Percentiles rank a stretch among this genome's conserved stretches.
phyloP scores from a whole-genome alignment of 2,329 filamentous ascomycete genomes.

The Huntiella savannae region DNA sequence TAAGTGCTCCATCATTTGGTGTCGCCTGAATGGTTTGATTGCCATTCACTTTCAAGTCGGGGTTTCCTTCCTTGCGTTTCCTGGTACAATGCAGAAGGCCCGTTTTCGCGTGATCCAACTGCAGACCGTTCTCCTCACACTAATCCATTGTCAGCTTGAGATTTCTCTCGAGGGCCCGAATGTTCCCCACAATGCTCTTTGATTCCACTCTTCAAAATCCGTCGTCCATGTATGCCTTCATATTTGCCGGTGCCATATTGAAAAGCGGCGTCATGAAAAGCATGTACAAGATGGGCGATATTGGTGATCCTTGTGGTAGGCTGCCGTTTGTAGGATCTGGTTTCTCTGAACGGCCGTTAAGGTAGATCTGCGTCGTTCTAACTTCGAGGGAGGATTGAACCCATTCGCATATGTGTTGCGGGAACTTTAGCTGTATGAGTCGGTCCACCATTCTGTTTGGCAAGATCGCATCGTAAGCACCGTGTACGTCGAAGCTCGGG shows the following conservation, averaged over 20 bases:
- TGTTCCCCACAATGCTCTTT: background rate
- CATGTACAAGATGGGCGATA: too few species aligned
- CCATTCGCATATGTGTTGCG: background rate
- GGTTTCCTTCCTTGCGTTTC: background rate
- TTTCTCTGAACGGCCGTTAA: background rate
- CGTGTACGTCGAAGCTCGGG: slow-evolving; percentile 7
- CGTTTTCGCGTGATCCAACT: background rate
- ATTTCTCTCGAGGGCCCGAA: background rate
- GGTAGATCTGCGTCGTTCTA: background rate
- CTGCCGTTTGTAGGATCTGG: background rate
- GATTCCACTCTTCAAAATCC: background rate
- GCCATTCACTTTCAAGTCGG: background rate
- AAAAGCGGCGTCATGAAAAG: too few species aligned
- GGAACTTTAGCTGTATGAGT: slow-evolving; percentile 12
- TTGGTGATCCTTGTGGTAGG: background rate
- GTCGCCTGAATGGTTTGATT: background rate
- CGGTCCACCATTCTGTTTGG: slow-evolving; percentile 12
- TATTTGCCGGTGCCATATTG: too few species aligned
- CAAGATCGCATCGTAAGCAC: slow-evolving; percentile 13
- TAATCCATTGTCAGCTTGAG: background rate
- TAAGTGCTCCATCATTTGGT: background rate
- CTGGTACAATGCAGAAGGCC: background rate
- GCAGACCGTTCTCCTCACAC: background rate
- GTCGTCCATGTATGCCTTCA: slow-evolving; percentile 1
- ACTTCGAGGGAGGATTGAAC: background rate